phyloP scores from a whole-genome alignment of 441 rosid genomes.

The Isatis lusitanica region DNA sequence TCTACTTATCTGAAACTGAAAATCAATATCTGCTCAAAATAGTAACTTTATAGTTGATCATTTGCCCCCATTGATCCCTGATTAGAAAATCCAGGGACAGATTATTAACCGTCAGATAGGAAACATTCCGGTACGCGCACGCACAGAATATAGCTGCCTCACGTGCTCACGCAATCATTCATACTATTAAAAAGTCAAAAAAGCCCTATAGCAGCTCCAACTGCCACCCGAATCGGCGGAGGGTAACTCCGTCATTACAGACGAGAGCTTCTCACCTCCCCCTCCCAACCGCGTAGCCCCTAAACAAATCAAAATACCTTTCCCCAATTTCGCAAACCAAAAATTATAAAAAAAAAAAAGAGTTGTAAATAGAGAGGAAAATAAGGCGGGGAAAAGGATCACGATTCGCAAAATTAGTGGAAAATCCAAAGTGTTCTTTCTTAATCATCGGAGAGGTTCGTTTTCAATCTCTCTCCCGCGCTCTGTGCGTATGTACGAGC shows the following conservation, averaged over 20 bases:
- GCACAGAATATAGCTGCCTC: neutral
- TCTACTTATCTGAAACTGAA: neutral
- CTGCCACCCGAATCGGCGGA: constrained; percentile 24
- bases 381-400: constrained; percentile 38
- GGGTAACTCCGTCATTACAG: constrained; percentile 15
- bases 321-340: constrained; percentile 14
- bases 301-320: constrained; percentile 21
- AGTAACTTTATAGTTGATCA: neutral
- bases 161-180: constrained; percentile 20
- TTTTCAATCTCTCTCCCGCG: neutral
- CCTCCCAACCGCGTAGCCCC: constrained; percentile 15
- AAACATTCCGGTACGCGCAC: neutral
- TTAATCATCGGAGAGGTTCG: constrained; percentile 35
- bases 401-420: constrained; percentile 10
- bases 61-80: neutral
- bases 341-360: neutral
- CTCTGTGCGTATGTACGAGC: neutral
- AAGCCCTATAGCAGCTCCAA: constrained; percentile 29
- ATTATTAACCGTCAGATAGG: constrained; percentile 5
- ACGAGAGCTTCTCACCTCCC: neutral
- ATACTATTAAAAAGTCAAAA: constrained; percentile 14
- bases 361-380: constrained; percentile 33
- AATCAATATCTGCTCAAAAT: neutral
- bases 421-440: neutral
- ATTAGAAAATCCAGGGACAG: neutral